Evolutionary conservation across 352 stramenopile genomes (phyloP), one percentile per base, ranked within the genome.

Genomic region (Pythium myriotylum): DNA sequence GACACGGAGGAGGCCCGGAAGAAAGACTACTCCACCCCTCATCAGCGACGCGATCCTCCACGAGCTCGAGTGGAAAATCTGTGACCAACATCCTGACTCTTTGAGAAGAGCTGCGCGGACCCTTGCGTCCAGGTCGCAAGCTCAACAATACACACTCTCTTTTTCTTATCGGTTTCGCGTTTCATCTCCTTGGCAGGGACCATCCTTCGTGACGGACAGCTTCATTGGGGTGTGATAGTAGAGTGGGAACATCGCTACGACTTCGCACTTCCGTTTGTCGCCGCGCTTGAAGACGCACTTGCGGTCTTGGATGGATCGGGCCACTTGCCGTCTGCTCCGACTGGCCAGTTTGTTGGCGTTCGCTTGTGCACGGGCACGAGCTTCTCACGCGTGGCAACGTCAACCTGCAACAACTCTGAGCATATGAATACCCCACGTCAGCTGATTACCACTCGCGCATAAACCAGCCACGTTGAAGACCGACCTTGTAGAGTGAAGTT

Each of bases 401-500:
- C 79, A 48, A 95, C 79, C 66, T 89, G 80, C 56, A 72, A 80
- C 12, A 95, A 76, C 63, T 95, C 86, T 95, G 6, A 48, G 16
- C 41, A 48, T 9, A 26, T 12, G 54, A 53, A 37, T 22, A 35
- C 24, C 33, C 10, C 33, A 33, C 27, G 10, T n/a, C 24, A 51
- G 16, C 13, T 6, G 23, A 37, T 10, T 17, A 26, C n/a, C 12
- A 14, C 23, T 10, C 20, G 17, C 37, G 35, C 26, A 23, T 35
- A 1, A 29, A 35, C 14, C 12, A 29, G 16, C n/a, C 12, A 20
- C 19, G 6, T 35, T 9, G 17, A 37, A 37, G 16, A 51, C 45
- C 10, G n/a, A 95, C 86, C 86, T 86, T 94, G 76, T 58, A 88
- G 70, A 20, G 94, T 97, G 77, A 98, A 98, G 78, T 98, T 95